Base-by-base conservation (phyloP, 768 basidiomycete genomes). In the Dictyophora rubrovolvata region DNA sequence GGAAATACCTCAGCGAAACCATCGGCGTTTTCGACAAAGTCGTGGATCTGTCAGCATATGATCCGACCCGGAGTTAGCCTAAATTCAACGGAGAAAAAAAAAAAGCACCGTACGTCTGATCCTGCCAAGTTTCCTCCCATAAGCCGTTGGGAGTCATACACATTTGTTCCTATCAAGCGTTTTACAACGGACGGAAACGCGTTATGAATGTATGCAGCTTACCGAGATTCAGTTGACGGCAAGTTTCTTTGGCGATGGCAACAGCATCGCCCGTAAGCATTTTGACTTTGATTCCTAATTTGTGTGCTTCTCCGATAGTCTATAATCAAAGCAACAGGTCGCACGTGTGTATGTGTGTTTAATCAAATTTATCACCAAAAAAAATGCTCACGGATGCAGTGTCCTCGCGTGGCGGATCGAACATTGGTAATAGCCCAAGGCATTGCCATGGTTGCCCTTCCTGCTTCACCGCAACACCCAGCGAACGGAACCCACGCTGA, bases 181-280 rank as follows among this genome's bases (percentile, higher is more conserved):
- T 42, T 33, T 54, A 17, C 17, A 36, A 28, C 17, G 53, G n/a
- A n/a, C n/a, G n/a, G n/a, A n/a, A n/a, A n/a, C 14, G 21, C 2
- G 2, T 28, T 20, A 10, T 16, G 28, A 54, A 3, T 11, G 16
- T 10, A 16, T 12, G 17, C 5, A 28, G 28, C 34, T 11, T 28
- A 54, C 53, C 74, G 22, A 78, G 68, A 3, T 69, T 65, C n/a
- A 79, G 74, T 60, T 72, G 70, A 54, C 74, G 74, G 65, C 74
- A 74, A 28, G 75, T 75, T 62, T 78, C 77, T 61, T 74, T 76
- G 28, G 74, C 77, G 58, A 78, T 78, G 12, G 77, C 76, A 28
- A 78, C 76, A 36, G 75, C 76, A 62, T 78, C 77, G 48, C 77
- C 77, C 12, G 77, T 79, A 16, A 79, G 69, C 78, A 79, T 79